These are phyloP conservation scores for Orobanche coerulescens DNA, from an alignment of 257 asterid species.

Conservation along the genomic window DNA sequence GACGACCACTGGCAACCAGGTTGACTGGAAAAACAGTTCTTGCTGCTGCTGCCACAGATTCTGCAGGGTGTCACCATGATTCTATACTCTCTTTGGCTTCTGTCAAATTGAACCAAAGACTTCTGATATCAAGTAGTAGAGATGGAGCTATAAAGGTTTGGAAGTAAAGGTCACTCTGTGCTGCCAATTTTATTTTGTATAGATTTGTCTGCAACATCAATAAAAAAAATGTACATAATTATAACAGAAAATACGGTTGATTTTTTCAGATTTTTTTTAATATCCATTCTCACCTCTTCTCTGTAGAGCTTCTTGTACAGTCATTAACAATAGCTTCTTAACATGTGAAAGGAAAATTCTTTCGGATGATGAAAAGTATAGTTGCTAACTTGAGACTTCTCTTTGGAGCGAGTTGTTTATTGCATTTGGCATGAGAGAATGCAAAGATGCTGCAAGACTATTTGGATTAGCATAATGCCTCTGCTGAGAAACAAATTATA, in stretches of 20 bases:
- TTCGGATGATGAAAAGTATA: not conserved
- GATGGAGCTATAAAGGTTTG: slow-evolving; percentile 98
- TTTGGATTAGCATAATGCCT: not conserved
- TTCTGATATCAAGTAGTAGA: slow-evolving; percentile 89
- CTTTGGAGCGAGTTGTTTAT: not conserved
- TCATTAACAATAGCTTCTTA: not conserved
- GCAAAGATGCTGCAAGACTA: not conserved
- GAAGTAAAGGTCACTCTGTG: slow-evolving; percentile 48
- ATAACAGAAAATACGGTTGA: slow-evolving; percentile 22
- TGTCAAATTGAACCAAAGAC: slow-evolving; percentile 90
- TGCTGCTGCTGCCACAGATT: slow-evolving; percentile 84
- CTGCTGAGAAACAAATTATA: not conserved
- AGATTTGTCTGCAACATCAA: slow-evolving; percentile 22
- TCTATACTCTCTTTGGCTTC: slow-evolving; percentile 82
- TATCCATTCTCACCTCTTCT: not conserved
- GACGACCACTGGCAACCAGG: slow-evolving; percentile 61
- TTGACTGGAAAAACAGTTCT: slow-evolving; percentile 64
- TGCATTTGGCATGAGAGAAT: too few species aligned
- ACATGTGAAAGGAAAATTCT: not conserved
- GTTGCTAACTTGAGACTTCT: not conserved
- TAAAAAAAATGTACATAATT: slow-evolving; percentile 32
- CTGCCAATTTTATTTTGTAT: slow-evolving; percentile 34
- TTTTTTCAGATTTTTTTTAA: not conserved
- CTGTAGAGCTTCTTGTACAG: slow-evolving; percentile 19
- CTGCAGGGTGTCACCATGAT: slow-evolving; percentile 97